These are phyloP conservation scores for Rhodosporidiobolus sp. DNA, from an alignment of 768 basidiomycete species.

Conservation along the genomic window DNA sequence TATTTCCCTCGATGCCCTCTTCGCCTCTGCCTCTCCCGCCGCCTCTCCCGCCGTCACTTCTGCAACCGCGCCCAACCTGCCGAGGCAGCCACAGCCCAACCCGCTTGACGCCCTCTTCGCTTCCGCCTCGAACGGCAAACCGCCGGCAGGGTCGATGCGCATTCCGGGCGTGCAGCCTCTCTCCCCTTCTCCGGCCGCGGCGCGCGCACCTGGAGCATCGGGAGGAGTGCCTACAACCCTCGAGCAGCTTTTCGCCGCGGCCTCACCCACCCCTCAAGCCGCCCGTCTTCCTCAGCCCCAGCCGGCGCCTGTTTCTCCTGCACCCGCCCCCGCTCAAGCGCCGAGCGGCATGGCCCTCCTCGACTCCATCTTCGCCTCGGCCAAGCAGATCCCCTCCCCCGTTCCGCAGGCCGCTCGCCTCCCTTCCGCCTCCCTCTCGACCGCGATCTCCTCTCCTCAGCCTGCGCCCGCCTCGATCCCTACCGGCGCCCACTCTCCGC, in stretches of 20 bases:
- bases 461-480: not conserved
- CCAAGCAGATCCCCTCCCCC: not conserved
- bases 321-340: not conserved
- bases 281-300: slow-evolving; percentile 13
- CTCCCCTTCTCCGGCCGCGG: not conserved
- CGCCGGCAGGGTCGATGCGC: not conserved
- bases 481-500: not conserved
- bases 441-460: not conserved
- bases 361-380: slow-evolving; percentile 31
- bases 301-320: not conserved
- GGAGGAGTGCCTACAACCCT: not conserved
- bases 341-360: slow-evolving; percentile 15
- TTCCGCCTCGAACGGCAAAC: not conserved
- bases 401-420: not conserved
- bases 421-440: not conserved
- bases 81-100: not conserved
- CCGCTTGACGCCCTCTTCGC: slow-evolving; percentile 30
- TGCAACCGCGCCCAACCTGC: too few species aligned
- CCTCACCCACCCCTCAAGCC: slow-evolving; percentile 11
- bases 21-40: slow-evolving; percentile 11
- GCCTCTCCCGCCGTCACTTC: not conserved
- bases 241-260: slow-evolving; percentile 26
- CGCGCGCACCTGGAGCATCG: not conserved
- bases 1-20: slow-evolving; percentile 42
- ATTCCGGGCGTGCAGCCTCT: not conserved